Conservation (phyloP, 352 stramenopile species). For the Pythium dissotocum region DNA sequence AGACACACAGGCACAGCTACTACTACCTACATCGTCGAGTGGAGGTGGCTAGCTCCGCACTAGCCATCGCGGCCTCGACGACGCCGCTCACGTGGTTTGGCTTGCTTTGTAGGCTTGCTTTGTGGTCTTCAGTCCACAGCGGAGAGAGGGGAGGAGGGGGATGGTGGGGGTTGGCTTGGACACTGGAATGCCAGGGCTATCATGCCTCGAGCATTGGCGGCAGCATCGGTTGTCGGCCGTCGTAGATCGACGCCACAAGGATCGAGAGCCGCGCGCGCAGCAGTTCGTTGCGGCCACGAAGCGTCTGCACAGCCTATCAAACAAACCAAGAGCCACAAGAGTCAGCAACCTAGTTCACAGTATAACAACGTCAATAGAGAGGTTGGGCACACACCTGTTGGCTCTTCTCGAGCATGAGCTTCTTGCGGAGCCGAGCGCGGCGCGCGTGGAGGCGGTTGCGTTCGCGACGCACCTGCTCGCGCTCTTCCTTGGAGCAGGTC, state of each 20-base stretch:
- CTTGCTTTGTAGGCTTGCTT: not conserved
- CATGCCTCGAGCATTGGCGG: slow-evolving; percentile 22
- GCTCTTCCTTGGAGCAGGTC: slow-evolving; percentile 64
- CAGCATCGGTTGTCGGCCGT: slow-evolving; percentile 24
- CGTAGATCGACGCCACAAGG: slow-evolving; percentile 71
- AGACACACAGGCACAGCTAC: slow-evolving; percentile 1
- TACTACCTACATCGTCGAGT: slow-evolving; percentile 3
- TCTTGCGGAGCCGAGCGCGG: slow-evolving; percentile 74
- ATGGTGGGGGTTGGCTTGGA: not conserved
- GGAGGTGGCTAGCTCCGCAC: not conserved
- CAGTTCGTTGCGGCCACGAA: slow-evolving; percentile 64
- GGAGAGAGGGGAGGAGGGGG: not conserved
- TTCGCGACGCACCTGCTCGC: slow-evolving; percentile 69
- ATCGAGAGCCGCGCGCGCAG: slow-evolving; percentile 56
- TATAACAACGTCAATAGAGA: not conserved
- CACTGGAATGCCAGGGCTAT: not conserved
- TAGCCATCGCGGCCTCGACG: slow-evolving; percentile 1
- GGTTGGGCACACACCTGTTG: slow-evolving; percentile 45
- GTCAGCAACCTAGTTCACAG: not conserved
- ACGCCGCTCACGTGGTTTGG: not conserved
- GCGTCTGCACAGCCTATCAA: slow-evolving; percentile 53
- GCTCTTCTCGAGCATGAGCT: slow-evolving; percentile 77
- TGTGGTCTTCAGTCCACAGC: slow-evolving; percentile 2
- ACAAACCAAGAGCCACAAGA: slow-evolving; percentile 9
- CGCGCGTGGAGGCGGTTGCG: slow-evolving; percentile 75